A percentile compares a stretch with the other conserved stretches of the same genome.
These are phyloP conservation scores for Niveomyces coronatus DNA, from an alignment of 2,329 filamentous ascomycete genomes.

Conservation along the genomic window DNA sequence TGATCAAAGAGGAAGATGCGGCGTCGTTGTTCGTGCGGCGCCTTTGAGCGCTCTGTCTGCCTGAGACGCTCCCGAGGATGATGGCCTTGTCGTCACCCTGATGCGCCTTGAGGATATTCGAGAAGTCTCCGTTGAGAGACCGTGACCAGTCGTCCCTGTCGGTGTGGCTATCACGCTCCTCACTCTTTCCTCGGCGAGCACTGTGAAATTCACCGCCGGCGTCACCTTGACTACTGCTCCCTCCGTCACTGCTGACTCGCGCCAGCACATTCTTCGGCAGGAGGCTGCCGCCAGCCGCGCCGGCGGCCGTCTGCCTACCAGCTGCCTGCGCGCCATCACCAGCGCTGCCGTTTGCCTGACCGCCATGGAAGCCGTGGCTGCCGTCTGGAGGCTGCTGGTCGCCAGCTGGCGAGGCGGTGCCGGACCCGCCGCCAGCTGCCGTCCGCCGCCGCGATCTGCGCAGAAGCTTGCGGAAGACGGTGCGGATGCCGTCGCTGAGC, in stretches of 20 bases:
- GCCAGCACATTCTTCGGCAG: too few relatives aligned
- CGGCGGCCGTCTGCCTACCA: too few relatives aligned
- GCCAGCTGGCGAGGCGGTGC: constrained; percentile 6
- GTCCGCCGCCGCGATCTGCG: constrained; percentile 19
- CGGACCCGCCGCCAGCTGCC: constrained; percentile 4
- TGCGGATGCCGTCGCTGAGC: too few relatives aligned
- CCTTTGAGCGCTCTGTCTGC: background rate
- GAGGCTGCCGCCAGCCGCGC: too few relatives aligned
- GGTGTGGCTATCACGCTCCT: background rate
- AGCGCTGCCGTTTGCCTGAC: background rate
- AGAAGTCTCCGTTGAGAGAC: constrained; percentile 3
- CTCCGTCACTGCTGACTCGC: too few relatives aligned
- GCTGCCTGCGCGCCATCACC: background rate
- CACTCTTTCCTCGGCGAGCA: too few relatives aligned
- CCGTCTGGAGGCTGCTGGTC: background rate
- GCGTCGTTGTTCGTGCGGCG: background rate
- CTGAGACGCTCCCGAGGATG: background rate
- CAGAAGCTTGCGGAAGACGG: constrained; percentile 19
- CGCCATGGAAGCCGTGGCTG: background rate
- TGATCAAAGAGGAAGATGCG: background rate
- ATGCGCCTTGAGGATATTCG: constrained; percentile 5
- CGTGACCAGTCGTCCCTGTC: constrained; percentile 2
- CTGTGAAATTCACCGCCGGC: too few relatives aligned
- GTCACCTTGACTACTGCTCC: too few relatives aligned
- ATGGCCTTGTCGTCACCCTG: constrained; percentile 1